These are phyloP conservation scores for Trichosanthes cucumerina DNA, from an alignment of 306 rosid species.

Conservation along the genomic window DNA sequence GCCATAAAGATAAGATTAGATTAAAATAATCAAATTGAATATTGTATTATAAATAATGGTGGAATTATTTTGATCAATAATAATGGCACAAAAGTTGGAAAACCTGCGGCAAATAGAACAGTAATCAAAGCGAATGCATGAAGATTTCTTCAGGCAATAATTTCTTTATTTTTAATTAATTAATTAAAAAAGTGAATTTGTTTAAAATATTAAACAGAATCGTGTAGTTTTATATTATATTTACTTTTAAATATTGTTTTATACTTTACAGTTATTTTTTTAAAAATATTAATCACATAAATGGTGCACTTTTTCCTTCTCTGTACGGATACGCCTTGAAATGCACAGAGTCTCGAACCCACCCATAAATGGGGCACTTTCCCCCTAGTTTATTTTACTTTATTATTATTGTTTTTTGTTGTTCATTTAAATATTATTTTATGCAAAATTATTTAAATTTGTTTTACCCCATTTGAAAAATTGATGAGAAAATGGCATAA, in stretches of 20 bases:
- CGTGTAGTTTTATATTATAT: background rate
- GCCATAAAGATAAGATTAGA: background rate
- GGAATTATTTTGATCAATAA: background rate
- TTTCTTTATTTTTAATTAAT: background rate
- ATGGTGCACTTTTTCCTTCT: background rate
- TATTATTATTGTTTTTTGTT: background rate
- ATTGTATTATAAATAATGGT: background rate
- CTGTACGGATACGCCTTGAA: slow-evolving; percentile 4
- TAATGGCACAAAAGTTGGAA: background rate
- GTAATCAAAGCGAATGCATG: background rate
- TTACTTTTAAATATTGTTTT: background rate
- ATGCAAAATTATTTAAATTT: too few relatives aligned
- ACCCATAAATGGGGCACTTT: background rate
- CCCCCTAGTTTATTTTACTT: background rate
- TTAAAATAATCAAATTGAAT: background rate
- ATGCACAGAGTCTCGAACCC: background rate
- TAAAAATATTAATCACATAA: background rate
- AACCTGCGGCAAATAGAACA: background rate
- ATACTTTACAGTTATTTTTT: background rate
- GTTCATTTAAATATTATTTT: background rate
- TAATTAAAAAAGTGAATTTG: background rate
- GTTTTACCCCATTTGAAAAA: too few relatives aligned
- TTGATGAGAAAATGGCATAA: too few relatives aligned
- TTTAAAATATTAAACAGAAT: background rate
- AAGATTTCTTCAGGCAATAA: background rate